Evolutionary conservation across 441 rosid species (phyloP), one percentile per base, ranked within the genome.

Genomic region (Manihot esculenta): DNA sequence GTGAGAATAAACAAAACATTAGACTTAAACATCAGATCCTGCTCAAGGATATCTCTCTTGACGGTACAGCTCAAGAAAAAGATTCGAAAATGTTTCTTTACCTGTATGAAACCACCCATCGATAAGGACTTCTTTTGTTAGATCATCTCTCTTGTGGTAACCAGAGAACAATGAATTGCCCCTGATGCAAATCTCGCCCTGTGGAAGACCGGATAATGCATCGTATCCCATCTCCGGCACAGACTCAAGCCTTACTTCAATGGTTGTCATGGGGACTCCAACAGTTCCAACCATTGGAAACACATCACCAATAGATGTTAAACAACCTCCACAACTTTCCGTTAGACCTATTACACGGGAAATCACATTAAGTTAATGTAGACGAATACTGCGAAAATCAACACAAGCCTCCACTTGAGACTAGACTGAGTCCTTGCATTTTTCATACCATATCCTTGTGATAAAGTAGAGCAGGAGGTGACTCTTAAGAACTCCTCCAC

Each of bases 101-200:
- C 98, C 98, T 74, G 98, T 89, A 74, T 89, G 98, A 77, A 94
- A 89, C 98, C 97, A 94, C 12, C 98, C 97, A 76, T 89, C 91
- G 30, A 88, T 70, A 14, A 89, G 7, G 68, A 94, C 97, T 84
- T 94, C 90, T 69, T 80, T 85, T 18, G 93, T 91, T 58, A 94
- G 82, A 79, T 94, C 97, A 76, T 88, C 86, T 62, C 92, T 80
- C 84, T 87, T 91, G 84, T 91, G 84, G 79, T 91, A 94, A 72
- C 98, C 96, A 50, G 92, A 87, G 80, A 94, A 94, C 79, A 94
- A 76, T 30, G 95, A 80, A 33, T 71, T 84, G n/a, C 97, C 97
- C 78, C 87, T 81, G 61, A 94, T 76, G 78, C 96, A 91, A 63
- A 91, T 84, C 84, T 94, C 97, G 68, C 98, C 98, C 38, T 87